Percentiles rank a stretch among this genome's conserved stretches.
These are phyloP conservation scores for Alternaria sp. DNA, from an alignment of 2,329 filamentous ascomycete species.

Conservation along the genomic window DNA sequence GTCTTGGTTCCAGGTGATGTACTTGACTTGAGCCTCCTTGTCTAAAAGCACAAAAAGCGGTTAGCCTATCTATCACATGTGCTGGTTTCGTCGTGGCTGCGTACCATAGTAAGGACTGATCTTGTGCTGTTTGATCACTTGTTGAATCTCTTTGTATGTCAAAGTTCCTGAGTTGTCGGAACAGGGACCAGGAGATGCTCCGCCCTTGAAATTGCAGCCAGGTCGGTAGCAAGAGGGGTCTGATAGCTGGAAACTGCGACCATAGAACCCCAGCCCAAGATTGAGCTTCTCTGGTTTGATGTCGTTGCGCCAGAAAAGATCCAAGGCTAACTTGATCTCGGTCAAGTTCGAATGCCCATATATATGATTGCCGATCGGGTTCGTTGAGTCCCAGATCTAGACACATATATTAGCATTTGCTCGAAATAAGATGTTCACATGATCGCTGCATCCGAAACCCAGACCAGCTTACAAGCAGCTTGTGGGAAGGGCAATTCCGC, in stretches of 20 bases:
- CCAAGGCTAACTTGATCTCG: constrained; percentile 49
- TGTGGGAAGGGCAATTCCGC: background rate
- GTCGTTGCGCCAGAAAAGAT: constrained; percentile 56
- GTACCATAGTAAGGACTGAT: constrained; percentile 7
- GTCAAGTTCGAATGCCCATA: constrained; percentile 54
- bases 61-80: no score
- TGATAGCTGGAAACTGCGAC: constrained; percentile 34
- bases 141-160: constrained; percentile 25
- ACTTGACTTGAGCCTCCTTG: constrained; percentile 25
- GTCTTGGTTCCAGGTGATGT: constrained; percentile 28
- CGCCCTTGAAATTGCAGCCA: constrained; percentile 7
- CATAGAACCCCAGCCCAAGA: constrained; percentile 56
- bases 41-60: background rate
- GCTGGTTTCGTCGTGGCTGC: no score
- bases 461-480: background rate
- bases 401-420: background rate
- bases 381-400: constrained; percentile 44
- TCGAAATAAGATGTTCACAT: background rate
- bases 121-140: constrained; percentile 14
- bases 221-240: constrained; percentile 13
- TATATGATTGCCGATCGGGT: constrained; percentile 31
- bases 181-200: constrained; percentile 15
- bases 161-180: constrained; percentile 10
- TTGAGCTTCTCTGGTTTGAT: constrained; percentile 50
- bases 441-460: background rate